A percentile compares a stretch with the other conserved stretches of the same genome.
phyloP scores from a whole-genome alignment of 257 asterid genomes.

The Solanum pinnatisectum region DNA sequence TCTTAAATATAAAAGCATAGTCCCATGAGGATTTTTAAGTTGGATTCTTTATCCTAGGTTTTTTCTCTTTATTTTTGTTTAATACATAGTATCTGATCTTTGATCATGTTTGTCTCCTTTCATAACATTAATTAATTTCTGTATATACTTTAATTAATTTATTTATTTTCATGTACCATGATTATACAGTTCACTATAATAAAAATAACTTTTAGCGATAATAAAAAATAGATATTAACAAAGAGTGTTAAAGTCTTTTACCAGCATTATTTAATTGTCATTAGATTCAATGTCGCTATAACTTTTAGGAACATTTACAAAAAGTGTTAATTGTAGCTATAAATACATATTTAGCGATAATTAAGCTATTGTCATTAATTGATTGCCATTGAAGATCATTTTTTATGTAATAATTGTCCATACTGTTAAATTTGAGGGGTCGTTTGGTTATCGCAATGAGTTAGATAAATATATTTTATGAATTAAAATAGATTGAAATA shows the following conservation, averaged over 20 bases:
- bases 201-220: too few relatives aligned
- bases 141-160: background rate
- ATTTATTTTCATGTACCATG: background rate
- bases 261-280: too few relatives aligned
- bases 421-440: background rate
- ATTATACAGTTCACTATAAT: too few relatives aligned
- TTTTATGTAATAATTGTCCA: background rate
- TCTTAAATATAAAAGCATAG: constrained; percentile 21
- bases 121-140: background rate
- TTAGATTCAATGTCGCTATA: too few relatives aligned
- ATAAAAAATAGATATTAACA: too few relatives aligned
- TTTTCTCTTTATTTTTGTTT: background rate
- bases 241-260: too few relatives aligned
- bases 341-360: too few relatives aligned
- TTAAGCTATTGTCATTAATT: too few relatives aligned
- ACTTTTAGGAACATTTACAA: too few relatives aligned
- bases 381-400: too few relatives aligned
- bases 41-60: constrained; percentile 5
- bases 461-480: background rate
- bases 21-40: background rate
- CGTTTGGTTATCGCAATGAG: background rate
- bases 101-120: constrained; percentile 22
- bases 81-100: constrained; percentile 18
- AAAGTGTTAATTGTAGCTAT: too few relatives aligned
- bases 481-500: background rate